These are phyloP conservation scores for Metschnikowia dekortorum DNA, from an alignment of 805 yeast genomes.

Conservation along the genomic window DNA sequence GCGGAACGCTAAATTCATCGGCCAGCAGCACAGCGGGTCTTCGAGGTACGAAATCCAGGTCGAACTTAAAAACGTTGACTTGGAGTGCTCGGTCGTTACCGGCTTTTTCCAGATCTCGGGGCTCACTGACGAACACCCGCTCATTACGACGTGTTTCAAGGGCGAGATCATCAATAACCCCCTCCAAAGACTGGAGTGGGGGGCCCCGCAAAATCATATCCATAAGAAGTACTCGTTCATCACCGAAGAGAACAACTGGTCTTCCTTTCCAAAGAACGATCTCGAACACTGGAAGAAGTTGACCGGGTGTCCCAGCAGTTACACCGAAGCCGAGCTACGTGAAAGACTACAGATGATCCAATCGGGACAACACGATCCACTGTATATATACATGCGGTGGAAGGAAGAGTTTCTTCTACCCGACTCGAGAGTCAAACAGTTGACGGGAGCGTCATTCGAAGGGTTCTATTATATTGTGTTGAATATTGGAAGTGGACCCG, in stretches of 20 bases:
- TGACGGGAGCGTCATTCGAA: conserved; percentile 77
- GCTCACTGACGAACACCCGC: conserved; percentile 56
- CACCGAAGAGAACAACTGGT: conserved; percentile 59
- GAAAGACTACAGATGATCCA: conserved; percentile 27
- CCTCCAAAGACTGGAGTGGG: conserved; percentile 24
- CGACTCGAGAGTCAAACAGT: conserved; percentile 60
- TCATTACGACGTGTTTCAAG: conserved; percentile 65
- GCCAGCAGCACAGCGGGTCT: conserved; percentile 67
- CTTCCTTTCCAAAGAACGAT: conserved; percentile 37
- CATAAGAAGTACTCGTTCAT: conserved; percentile 44
- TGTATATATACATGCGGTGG: conserved; percentile 82
- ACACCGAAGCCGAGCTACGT: conserved; percentile 34
- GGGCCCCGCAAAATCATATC: conserved; percentile 9
- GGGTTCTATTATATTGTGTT: conserved; percentile 89
- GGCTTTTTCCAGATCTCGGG: conserved; percentile 67
- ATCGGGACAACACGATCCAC: conserved; percentile 26
- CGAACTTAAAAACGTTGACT: conserved; percentile 66
- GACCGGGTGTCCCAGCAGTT: conserved; percentile 42
- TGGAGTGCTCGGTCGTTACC: conserved; percentile 36
- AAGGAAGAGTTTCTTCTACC: conserved; percentile 85
- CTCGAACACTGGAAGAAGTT: conserved; percentile 51
- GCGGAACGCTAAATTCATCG: conserved; percentile 59
- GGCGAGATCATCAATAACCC: conserved; percentile 65
- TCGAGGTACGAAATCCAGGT: conserved; percentile 64
- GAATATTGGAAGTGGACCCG: conserved; percentile 46